Base-by-base conservation (phyloP, 257 asterid species). In the Eustoma russellianum region DNA sequence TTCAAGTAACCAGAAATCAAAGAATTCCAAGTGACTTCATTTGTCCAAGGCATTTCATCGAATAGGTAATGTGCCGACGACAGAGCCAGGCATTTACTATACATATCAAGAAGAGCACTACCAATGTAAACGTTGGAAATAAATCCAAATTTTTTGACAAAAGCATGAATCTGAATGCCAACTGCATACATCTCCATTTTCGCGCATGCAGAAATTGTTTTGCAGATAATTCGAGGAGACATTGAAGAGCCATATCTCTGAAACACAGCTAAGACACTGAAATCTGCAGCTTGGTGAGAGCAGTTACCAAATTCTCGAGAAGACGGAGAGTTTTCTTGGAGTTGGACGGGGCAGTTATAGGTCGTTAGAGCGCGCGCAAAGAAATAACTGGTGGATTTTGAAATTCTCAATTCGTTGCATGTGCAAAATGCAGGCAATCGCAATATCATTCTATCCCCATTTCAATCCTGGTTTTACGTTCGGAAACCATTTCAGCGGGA, bases 31-130 rank as follows among this genome's bases (percentile, higher is more conserved):
- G 79, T 62, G 41, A 77, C 74, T 44, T 76, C 83, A 46, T 68
- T 74, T 18, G 57, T 63, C 11, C 41, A 64, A 46, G 62, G 52
- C 17, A 41, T 62, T 62, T 67, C 71, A 7, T 65, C 55, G 55
- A 76, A 79, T n/a, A 65, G 74, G 46, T 50, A 50, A 33, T 56
- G 62, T 54, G 80, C 66, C 56, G 66, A 77, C 18, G 48, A 35
- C 57, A 80, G 61, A 72, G 76, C 65, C 41, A 82, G 84, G 57
- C 84, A 77, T 66, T 71, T 77, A 41, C 79, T 69, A 49, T 77
- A 77, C 79, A 74, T 65, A 7, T 80, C 64, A 38, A 69, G 55
- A 60, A 74, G 56, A 49, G 84, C 67, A 64, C 78, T 76, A 13
- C 65, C 71, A 66, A 84, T 65, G 41, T 70, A 65, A 0, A 81